phyloP scores from a whole-genome alignment of 2,329 filamentous ascomycete species.

The Chaetomiaceae sp. region DNA sequence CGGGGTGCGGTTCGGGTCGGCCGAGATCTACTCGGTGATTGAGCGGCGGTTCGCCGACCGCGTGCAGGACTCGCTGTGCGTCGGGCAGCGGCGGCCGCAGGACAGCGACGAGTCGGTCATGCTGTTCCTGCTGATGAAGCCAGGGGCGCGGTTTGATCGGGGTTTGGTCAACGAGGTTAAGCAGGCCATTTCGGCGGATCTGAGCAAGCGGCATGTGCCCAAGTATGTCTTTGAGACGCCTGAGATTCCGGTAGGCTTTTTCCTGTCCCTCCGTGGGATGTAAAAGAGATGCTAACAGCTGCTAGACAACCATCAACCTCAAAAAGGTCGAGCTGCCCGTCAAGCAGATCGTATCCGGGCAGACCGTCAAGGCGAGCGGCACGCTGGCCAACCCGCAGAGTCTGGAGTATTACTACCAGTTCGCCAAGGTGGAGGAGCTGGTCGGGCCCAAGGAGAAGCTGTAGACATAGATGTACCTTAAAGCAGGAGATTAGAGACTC shows the following conservation, averaged over 20 bases:
- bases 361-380: slow-evolving; percentile 68
- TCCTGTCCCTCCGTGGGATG: background rate
- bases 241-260: slow-evolving; percentile 65
- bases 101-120: slow-evolving; percentile 53
- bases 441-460: slow-evolving; percentile 28
- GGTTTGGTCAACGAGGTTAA: slow-evolving; percentile 57
- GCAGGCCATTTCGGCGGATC: slow-evolving; percentile 58
- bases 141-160: slow-evolving; percentile 51
- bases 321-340: slow-evolving; percentile 84
- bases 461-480: slow-evolving; percentile 3
- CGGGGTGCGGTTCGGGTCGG: slow-evolving; percentile 73
- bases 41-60: slow-evolving; percentile 60
- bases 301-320: slow-evolving; percentile 71
- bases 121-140: slow-evolving; percentile 53
- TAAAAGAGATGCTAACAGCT: slow-evolving; percentile 22
- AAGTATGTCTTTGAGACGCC: slow-evolving; percentile 74
- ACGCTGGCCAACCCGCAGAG: slow-evolving; percentile 73
- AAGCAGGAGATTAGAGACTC: background rate
- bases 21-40: slow-evolving; percentile 74
- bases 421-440: slow-evolving; percentile 65
- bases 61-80: slow-evolving; percentile 70
- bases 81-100: slow-evolving; percentile 65
- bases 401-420: slow-evolving; percentile 74
- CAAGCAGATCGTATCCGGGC: slow-evolving; percentile 77
- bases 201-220: slow-evolving; percentile 72